Conservation (phyloP, 129 eudicot genomes). For the Gnaphalium uliginosum region DNA sequence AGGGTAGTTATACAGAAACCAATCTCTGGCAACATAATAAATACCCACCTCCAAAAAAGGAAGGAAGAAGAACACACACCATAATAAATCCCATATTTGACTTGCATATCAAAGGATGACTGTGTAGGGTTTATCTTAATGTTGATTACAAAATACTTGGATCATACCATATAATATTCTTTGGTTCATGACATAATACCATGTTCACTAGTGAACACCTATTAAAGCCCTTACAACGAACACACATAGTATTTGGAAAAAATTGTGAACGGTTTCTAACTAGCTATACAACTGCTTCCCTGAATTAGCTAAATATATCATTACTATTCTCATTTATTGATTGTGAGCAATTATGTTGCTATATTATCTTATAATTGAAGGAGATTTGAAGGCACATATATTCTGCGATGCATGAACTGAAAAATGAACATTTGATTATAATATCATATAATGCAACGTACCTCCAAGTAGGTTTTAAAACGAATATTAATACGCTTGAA, state of each 20-base stretch:
- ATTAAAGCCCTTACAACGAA: not conserved
- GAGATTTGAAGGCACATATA: not conserved
- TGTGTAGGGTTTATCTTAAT: not conserved
- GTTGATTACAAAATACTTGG: not conserved
- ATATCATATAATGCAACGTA: constrained; percentile 4
- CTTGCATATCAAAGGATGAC: not conserved
- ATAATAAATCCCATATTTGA: no score
- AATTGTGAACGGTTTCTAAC: not conserved
- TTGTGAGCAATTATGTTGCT: not conserved
- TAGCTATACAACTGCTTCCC: no score
- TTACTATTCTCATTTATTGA: no score
- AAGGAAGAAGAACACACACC: no score
- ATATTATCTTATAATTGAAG: not conserved
- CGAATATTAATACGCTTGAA: constrained; percentile 14
- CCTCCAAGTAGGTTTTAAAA: constrained; percentile 24
- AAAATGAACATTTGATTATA: not conserved
- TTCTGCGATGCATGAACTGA: not conserved
- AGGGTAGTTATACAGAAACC: no score
- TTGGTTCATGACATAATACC: not conserved
- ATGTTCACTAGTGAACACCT: not conserved
- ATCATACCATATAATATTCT: not conserved
- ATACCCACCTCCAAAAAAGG: no score
- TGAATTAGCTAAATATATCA: no score
- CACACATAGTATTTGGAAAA: not conserved
- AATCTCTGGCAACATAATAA: no score